Percentiles rank a stretch among this genome's conserved stretches.
phyloP scores from a whole-genome alignment of 495 filamentous ascomycete genomes.

The Penicillium tannophilum region DNA sequence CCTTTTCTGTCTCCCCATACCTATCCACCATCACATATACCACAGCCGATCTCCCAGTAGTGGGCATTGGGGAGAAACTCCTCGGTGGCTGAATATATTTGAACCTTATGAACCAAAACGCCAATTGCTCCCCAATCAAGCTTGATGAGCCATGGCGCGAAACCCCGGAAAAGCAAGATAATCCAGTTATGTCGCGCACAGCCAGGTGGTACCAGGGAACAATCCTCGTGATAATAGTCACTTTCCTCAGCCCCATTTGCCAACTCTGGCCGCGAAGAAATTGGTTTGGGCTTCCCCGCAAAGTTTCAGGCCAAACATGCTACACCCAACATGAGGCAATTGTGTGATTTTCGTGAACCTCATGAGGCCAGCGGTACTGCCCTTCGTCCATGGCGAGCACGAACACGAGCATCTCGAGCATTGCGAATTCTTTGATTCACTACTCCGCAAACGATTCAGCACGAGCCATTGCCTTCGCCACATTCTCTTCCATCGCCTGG shows the following conservation, averaged over 20 bases:
- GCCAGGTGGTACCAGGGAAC: not conserved
- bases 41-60: no score
- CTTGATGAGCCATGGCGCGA: not conserved
- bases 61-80: no score
- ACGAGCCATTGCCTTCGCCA: not conserved
- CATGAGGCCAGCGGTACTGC: not conserved
- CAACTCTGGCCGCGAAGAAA: not conserved
- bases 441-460: not conserved
- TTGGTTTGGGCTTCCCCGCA: no score
- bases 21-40: no score
- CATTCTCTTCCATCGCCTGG: not conserved
- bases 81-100: not conserved
- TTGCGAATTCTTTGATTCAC: not conserved
- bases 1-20: no score
- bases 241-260: not conserved
- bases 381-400: not conserved
- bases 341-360: no score
- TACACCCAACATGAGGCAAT: no score
- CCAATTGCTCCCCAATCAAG: not conserved
- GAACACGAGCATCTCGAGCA: not conserved
- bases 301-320: no score
- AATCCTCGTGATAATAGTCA: not conserved
- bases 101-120: not conserved
- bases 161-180: not conserved
- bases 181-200: not conserved